Percentiles rank a stretch among this genome's conserved stretches.
Evolutionary conservation across 73 alveolate species (phyloP).

Genomic region (Paramecium bursaria): DNA sequence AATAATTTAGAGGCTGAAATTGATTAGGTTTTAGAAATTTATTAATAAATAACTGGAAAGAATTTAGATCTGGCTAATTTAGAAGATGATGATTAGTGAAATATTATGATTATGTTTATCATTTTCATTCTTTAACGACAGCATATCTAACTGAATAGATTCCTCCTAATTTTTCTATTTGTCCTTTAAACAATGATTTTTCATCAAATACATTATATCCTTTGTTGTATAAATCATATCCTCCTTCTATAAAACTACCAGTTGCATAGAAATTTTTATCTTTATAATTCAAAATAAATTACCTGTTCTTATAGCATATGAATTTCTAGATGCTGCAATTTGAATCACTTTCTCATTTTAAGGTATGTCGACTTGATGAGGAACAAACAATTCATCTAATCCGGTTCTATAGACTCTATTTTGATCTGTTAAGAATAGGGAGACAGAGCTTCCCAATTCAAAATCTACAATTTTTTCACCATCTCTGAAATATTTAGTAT

Average conservation of each 20-base stretch:
- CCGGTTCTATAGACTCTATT: constrained; percentile 43
- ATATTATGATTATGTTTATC: too few relatives aligned
- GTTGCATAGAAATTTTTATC: constrained; percentile 47
- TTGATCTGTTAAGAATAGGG: constrained; percentile 45
- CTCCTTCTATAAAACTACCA: not conserved
- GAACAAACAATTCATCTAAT: constrained; percentile 26
- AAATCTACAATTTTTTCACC: constrained; percentile 51
- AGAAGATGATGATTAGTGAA: constrained; percentile 65
- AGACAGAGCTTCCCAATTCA: constrained; percentile 35
- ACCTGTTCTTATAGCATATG: constrained; percentile 40
- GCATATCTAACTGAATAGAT: constrained; percentile 49
- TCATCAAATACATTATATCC: not conserved
- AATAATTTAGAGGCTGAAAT: constrained; percentile 90
- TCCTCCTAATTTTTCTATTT: constrained; percentile 49
- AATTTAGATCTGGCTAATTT: constrained; percentile 73
- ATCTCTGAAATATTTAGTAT: constrained; percentile 7
- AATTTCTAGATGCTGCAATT: constrained; percentile 28
- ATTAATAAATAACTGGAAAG: constrained; percentile 74
- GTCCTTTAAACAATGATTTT: not conserved
- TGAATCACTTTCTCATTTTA: constrained; percentile 11
- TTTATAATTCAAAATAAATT: not conserved
- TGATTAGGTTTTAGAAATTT: constrained; percentile 76
- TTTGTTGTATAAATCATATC: not conserved
- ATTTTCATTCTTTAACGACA: constrained; percentile 36
- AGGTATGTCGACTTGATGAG: not conserved